A percentile compares a stretch with the other conserved stretches of the same genome.
Conservation (phyloP, 1,284 basidiomycete species). For the Takashimella koratensis region DNA sequence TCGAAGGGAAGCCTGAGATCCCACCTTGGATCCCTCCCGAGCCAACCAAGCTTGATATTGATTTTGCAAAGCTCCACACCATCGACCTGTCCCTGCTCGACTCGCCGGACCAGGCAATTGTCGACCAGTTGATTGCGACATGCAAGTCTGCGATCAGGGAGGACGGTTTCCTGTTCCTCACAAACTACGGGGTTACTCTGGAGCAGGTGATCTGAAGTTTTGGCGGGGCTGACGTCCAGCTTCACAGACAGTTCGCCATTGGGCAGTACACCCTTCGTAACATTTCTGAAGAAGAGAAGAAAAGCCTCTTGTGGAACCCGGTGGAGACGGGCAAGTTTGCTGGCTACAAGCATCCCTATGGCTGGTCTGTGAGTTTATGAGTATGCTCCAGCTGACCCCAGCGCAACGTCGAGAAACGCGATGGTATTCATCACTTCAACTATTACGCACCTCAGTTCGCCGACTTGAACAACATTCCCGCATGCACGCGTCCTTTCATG, state of each 20-base stretch:
- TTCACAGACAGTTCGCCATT: slow-evolving; percentile 14
- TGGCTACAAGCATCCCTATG: no score
- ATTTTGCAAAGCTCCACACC: no score
- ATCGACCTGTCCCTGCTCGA: no score
- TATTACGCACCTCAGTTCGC: slow-evolving; percentile 11
- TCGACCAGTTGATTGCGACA: slow-evolving; percentile 13
- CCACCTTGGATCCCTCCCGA: no score
- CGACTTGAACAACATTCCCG: slow-evolving; percentile 7
- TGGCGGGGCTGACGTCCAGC: no score
- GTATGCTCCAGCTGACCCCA: no score
- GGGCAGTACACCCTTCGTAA: slow-evolving; percentile 8
- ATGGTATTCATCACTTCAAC: slow-evolving; percentile 18
- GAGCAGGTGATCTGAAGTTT: slow-evolving; percentile 4
- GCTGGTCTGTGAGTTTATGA: no score
- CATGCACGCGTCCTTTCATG: slow-evolving; percentile 9
- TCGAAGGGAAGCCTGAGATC: no score
- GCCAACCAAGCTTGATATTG: no score
- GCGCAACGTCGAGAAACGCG: no score
- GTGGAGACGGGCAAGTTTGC: no score
- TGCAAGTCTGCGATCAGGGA: neutral
- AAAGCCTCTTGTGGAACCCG: no score
- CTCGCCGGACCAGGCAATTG: slow-evolving; percentile 17
- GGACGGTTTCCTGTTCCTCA: neutral
- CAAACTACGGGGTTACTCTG: neutral
- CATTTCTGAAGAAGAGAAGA: slow-evolving; percentile 16